Conservation (phyloP, 164 flowering plant genomes). For the Tinospora cordifolia region DNA sequence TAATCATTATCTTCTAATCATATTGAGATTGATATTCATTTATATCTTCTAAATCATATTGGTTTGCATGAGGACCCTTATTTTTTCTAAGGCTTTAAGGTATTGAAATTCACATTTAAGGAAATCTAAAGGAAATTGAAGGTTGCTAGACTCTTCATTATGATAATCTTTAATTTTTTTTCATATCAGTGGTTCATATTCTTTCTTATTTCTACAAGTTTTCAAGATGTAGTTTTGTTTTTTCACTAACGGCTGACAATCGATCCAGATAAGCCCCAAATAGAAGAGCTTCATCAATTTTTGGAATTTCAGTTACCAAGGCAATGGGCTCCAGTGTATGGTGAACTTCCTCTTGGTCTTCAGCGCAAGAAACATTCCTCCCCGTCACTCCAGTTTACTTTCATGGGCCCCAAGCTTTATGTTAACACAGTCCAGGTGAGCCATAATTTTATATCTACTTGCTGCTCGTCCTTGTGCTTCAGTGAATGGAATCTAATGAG, state of each 20-base stretch:
- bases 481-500: background rate
- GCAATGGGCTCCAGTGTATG: slow-evolving; percentile 90
- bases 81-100: too few relatives aligned
- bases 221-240: background rate
- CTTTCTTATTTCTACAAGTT: background rate
- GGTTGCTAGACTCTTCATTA: background rate
- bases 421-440: slow-evolving; percentile 65
- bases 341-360: slow-evolving; percentile 71
- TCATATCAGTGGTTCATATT: background rate
- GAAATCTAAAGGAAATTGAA: background rate
- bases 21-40: too few relatives aligned
- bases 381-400: slow-evolving; percentile 64
- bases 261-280: slow-evolving; percentile 76
- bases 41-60: too few relatives aligned
- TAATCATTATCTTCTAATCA: too few relatives aligned
- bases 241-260: background rate
- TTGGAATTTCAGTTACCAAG: slow-evolving; percentile 84
- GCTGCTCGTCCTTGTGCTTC: background rate
- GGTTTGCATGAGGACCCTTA: too few relatives aligned
- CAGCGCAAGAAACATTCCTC: slow-evolving; percentile 44
- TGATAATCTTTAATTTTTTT: background rate
- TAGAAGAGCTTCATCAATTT: slow-evolving; percentile 77
- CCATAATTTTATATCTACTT: background rate
- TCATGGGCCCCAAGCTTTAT: slow-evolving; percentile 73
- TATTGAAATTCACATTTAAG: background rate